Conservation (phyloP, 2,329 filamentous ascomycete genomes). For the Microdochium paspali region DNA sequence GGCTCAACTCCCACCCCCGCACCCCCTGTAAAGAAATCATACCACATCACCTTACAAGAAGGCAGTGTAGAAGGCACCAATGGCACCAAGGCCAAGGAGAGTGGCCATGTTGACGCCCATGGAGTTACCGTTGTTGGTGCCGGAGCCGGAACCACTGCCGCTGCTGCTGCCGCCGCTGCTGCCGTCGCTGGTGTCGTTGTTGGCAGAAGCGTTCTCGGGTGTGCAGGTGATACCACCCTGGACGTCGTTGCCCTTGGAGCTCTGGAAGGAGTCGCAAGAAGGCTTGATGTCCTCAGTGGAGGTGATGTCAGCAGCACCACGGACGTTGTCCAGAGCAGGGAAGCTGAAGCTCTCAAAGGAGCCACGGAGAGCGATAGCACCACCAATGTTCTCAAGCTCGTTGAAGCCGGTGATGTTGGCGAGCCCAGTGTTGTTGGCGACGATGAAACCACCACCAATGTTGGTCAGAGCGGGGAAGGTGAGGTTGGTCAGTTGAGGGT, state of each 20-base stretch:
- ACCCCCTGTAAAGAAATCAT: no score
- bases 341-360: slow-evolving; percentile 68
- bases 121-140: slow-evolving; percentile 32
- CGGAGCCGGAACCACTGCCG: slow-evolving; percentile 15
- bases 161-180: slow-evolving; percentile 16
- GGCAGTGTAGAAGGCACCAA: slow-evolving; percentile 35
- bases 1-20: slow-evolving; percentile 8
- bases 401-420: slow-evolving; percentile 56
- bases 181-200: slow-evolving; percentile 30
- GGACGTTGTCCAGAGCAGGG: slow-evolving; percentile 56
- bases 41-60: slow-evolving; percentile 33
- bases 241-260: slow-evolving; percentile 31
- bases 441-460: slow-evolving; percentile 70
- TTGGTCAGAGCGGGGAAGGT: slow-evolving; percentile 58
- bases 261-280: slow-evolving; percentile 45
- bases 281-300: slow-evolving; percentile 51
- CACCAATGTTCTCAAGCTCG: slow-evolving; percentile 58
- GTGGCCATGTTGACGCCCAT: slow-evolving; percentile 35
- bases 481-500: slow-evolving; percentile 60
- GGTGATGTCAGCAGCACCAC: slow-evolving; percentile 62
- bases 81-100: slow-evolving; percentile 33
- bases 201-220: slow-evolving; percentile 41
- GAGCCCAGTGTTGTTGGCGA: slow-evolving; percentile 81
- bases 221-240: slow-evolving; percentile 41
- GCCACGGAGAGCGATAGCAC: slow-evolving; percentile 78